These are phyloP conservation scores for Nicotiana undulata DNA, from an alignment of 257 asterid species.

Conservation along the genomic window DNA sequence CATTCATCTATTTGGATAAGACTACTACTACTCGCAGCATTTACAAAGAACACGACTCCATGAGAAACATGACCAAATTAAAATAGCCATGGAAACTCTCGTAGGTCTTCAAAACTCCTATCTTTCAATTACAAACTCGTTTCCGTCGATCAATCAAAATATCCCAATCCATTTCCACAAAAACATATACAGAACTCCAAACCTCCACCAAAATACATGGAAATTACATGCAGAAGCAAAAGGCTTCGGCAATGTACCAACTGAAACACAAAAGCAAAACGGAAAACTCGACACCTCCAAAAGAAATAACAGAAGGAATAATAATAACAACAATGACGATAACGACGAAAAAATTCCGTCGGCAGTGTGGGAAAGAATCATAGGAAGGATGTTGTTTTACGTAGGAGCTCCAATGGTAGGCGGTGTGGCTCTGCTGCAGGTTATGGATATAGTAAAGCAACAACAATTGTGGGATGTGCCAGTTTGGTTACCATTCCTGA, in stretches of 20 bases:
- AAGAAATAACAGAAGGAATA: neutral
- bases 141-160: conserved; percentile 13
- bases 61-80: neutral
- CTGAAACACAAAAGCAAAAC: neutral
- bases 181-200: conserved; percentile 9
- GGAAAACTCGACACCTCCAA: conserved; percentile 12
- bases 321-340: neutral
- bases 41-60: neutral
- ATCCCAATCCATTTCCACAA: conserved; percentile 18
- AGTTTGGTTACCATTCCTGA: conserved; percentile 53
- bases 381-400: conserved; percentile 40
- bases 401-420: conserved; percentile 52
- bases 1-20: conserved; percentile 48
- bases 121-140: conserved; percentile 19
- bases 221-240: conserved; percentile 43
- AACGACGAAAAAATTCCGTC: conserved; percentile 59
- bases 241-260: conserved; percentile 40
- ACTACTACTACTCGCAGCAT: neutral
- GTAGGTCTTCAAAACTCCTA: conserved; percentile 24
- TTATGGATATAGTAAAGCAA: conserved; percentile 30
- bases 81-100: conserved; percentile 47
- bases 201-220: conserved; percentile 29
- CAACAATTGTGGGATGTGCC: conserved; percentile 44
- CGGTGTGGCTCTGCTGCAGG: conserved; percentile 38
- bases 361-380: conserved; percentile 56